Evolutionary conservation across 2,329 filamentous ascomycete species (phyloP).

Genomic region (Penicillium aurantiogriseum): DNA sequence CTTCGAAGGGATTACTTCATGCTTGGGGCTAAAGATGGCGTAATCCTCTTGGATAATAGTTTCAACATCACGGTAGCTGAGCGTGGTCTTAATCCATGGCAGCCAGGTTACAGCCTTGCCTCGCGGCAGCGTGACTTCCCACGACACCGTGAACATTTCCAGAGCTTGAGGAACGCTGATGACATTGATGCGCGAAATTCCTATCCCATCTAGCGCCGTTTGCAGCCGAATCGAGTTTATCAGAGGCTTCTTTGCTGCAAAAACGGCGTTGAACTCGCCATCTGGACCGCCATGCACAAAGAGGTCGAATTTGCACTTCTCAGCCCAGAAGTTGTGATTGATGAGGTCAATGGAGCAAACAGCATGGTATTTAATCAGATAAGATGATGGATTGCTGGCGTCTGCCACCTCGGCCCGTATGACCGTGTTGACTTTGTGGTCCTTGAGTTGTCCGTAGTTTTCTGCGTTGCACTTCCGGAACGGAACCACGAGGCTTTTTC

Average conservation of each 20-base stretch:
- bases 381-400: background rate
- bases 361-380: constrained; percentile 25
- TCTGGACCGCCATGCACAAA: constrained; percentile 33
- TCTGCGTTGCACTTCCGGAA: constrained; percentile 27
- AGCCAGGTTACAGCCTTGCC: constrained; percentile 23
- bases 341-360: constrained; percentile 30
- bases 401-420: constrained; percentile 11
- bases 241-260: constrained; percentile 10
- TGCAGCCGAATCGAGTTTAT: constrained; percentile 24
- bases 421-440: constrained; percentile 26
- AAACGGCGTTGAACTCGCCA: constrained; percentile 22
- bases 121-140: constrained; percentile 21
- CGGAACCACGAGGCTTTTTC: constrained; percentile 26
- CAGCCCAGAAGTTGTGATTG: constrained; percentile 31
- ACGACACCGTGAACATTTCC: constrained; percentile 27
- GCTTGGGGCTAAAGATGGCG: background rate
- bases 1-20: background rate
- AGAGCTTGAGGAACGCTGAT: constrained; percentile 27
- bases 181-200: constrained; percentile 23
- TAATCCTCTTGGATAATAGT: constrained; percentile 6
- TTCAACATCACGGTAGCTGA: background rate
- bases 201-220: constrained; percentile 6
- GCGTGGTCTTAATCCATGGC: constrained; percentile 25
- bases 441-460: constrained; percentile 31
- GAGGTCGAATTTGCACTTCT: constrained; percentile 31